phyloP scores from a whole-genome alignment of 768 basidiomycete species.

The Naganishia onofrii region DNA sequence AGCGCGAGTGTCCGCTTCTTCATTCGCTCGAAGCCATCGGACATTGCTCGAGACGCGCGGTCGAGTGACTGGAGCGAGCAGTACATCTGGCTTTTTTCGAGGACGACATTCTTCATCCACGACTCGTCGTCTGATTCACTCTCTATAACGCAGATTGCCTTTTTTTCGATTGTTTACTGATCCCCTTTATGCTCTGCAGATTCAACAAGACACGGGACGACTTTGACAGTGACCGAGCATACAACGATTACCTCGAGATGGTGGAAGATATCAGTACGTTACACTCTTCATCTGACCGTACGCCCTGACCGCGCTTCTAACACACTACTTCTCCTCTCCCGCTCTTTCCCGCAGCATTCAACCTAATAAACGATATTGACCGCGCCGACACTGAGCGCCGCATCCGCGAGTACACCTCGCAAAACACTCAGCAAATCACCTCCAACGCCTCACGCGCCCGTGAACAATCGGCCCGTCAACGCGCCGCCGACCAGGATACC shows the following conservation, averaged over 20 bases:
- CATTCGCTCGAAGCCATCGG: no score
- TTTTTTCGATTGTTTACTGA: not conserved
- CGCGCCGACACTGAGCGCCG: constrained; percentile 75
- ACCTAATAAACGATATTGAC: constrained; percentile 87
- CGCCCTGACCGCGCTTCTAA: not conserved
- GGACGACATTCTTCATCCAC: no score
- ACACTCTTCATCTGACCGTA: not conserved
- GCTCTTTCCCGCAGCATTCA: constrained; percentile 67
- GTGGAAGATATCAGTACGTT: constrained; percentile 85
- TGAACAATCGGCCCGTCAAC: constrained; percentile 38
- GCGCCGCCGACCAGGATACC: constrained; percentile 32
- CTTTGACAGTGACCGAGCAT: constrained; percentile 71
- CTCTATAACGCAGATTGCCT: no score
- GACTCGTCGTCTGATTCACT: no score
- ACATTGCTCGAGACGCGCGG: no score
- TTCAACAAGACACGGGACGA: constrained; percentile 94
- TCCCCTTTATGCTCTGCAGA: constrained; percentile 54
- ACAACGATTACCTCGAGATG: constrained; percentile 94
- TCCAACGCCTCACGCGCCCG: constrained; percentile 58
- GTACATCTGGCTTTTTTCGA: no score
- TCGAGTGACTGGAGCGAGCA: no score
- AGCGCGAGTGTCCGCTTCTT: no score
- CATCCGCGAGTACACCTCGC: constrained; percentile 70
- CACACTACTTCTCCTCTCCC: constrained; percentile 12
- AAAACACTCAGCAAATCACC: constrained; percentile 79